phyloP scores from a whole-genome alignment of 1,284 basidiomycete genomes.

The Cerrena zonata region DNA sequence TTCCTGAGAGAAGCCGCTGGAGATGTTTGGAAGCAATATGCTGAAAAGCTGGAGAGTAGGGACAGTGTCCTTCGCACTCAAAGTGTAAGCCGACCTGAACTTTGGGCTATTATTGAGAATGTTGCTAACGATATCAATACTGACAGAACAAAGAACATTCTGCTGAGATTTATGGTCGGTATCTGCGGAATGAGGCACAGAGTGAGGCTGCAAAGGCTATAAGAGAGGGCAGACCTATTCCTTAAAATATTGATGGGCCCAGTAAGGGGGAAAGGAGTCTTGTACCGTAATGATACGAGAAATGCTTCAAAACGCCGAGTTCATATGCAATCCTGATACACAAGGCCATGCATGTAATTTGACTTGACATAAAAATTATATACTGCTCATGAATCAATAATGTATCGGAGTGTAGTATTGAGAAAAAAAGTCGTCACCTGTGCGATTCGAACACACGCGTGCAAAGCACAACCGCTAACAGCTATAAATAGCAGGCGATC shows the following conservation, averaged over 20 bases:
- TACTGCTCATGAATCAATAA: background rate
- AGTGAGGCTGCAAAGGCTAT: slow-evolving; percentile 57
- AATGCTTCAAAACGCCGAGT: too few relatives aligned
- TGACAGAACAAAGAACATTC: slow-evolving; percentile 46
- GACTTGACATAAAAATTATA: too few relatives aligned
- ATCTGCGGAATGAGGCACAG: slow-evolving; percentile 53
- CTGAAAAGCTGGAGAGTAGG: slow-evolving; percentile 36
- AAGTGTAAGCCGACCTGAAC: slow-evolving; percentile 36
- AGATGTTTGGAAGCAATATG: slow-evolving; percentile 43
- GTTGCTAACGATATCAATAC: background rate
- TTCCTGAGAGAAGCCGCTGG: slow-evolving; percentile 42
- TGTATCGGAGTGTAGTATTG: background rate
- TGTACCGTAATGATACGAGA: too few relatives aligned
- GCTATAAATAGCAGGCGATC: slow-evolving; percentile 68
- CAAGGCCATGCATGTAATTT: too few relatives aligned
- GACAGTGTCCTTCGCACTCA: slow-evolving; percentile 45
- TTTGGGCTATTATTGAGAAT: background rate
- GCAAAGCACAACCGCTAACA: slow-evolving; percentile 70
- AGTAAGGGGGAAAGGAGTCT: too few relatives aligned
- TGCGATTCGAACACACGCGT: slow-evolving; percentile 81
- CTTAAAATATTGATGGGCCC: too few relatives aligned
- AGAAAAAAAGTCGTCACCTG: slow-evolving; percentile 62
- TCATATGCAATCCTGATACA: too few relatives aligned
- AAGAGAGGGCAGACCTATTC: slow-evolving; percentile 41
- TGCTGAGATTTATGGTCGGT: slow-evolving; percentile 47